phyloP scores from a whole-genome alignment of 2,329 filamentous ascomycete species.

The Fragosphaeria purpurea region DNA sequence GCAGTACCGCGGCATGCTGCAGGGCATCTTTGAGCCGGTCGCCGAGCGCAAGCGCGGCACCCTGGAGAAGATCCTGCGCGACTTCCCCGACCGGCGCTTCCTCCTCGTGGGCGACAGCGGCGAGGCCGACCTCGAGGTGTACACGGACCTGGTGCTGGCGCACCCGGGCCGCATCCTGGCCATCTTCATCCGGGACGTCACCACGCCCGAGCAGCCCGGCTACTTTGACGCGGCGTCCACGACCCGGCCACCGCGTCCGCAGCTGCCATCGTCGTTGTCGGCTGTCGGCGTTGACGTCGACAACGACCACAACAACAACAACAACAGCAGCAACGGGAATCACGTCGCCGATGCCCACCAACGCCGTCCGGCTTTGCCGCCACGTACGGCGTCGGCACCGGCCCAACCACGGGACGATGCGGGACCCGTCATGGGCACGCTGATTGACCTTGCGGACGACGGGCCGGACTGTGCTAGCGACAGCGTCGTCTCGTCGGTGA shows the following conservation, averaged over 20 bases:
- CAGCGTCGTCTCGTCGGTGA: slow-evolving; percentile 10
- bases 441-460: slow-evolving; percentile 53
- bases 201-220: slow-evolving; percentile 59
- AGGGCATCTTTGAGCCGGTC: slow-evolving; percentile 95
- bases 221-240: slow-evolving; percentile 63
- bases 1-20: slow-evolving; percentile 92
- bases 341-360: background rate
- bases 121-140: slow-evolving; percentile 93
- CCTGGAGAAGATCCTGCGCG: slow-evolving; percentile 71
- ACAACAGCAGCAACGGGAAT: background rate
- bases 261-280: slow-evolving; percentile 9
- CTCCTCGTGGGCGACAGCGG: slow-evolving; percentile 91
- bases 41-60: slow-evolving; percentile 88
- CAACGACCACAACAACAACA: slow-evolving; percentile 18
- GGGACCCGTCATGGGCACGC: slow-evolving; percentile 40
- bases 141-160: slow-evolving; percentile 80
- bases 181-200: slow-evolving; percentile 93
- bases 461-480: slow-evolving; percentile 16
- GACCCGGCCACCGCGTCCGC: slow-evolving; percentile 13
- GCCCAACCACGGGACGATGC: slow-evolving; percentile 11
- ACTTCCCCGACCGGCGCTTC: slow-evolving; percentile 85
- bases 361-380: slow-evolving; percentile 1
- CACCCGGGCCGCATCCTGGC: slow-evolving; percentile 76
- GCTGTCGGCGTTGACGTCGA: background rate
- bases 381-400: slow-evolving; percentile 22